These are phyloP conservation scores for Fusarium humuli DNA, from an alignment of 2,329 filamentous ascomycete species.

Conservation along the genomic window DNA sequence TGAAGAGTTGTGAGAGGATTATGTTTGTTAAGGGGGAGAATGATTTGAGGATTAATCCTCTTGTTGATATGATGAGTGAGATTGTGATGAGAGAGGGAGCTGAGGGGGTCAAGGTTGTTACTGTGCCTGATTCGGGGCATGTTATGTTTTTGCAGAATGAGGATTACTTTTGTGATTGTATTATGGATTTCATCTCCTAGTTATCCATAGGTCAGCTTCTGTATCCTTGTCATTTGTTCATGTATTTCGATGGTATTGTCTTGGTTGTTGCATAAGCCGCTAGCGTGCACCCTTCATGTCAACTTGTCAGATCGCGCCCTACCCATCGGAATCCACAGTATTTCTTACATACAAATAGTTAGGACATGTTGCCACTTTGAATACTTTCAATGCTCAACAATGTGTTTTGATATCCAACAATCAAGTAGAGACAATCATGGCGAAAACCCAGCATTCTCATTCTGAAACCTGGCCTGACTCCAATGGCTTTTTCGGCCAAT, in stretches of 20 bases:
- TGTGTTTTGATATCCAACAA: too few relatives aligned
- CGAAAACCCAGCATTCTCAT: neutral
- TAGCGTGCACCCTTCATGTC: slow-evolving; percentile 14
- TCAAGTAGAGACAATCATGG: neutral
- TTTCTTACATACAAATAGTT: neutral
- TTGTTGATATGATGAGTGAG: slow-evolving; percentile 9
- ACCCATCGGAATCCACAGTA: neutral
- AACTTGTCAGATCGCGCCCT: neutral
- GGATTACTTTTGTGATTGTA: neutral
- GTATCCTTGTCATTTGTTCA: too few relatives aligned
- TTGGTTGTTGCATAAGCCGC: too few relatives aligned
- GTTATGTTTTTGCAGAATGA: slow-evolving; percentile 22
- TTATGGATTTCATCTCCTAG: neutral
- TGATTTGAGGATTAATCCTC: neutral
- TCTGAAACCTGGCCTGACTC: neutral
- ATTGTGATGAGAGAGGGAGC: neutral
- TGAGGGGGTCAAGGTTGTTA: neutral
- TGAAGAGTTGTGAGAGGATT: neutral
- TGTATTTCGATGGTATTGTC: neutral
- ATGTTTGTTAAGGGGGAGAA: neutral
- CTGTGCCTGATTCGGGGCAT: neutral
- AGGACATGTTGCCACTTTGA: neutral
- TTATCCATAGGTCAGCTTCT: accelerated
- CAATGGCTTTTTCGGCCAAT: slow-evolving; percentile 6
- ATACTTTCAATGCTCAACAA: too few relatives aligned